These are phyloP conservation scores for Cenchrus fungigraminus DNA, from an alignment of 176 grass and related monocot species.

Conservation along the genomic window DNA sequence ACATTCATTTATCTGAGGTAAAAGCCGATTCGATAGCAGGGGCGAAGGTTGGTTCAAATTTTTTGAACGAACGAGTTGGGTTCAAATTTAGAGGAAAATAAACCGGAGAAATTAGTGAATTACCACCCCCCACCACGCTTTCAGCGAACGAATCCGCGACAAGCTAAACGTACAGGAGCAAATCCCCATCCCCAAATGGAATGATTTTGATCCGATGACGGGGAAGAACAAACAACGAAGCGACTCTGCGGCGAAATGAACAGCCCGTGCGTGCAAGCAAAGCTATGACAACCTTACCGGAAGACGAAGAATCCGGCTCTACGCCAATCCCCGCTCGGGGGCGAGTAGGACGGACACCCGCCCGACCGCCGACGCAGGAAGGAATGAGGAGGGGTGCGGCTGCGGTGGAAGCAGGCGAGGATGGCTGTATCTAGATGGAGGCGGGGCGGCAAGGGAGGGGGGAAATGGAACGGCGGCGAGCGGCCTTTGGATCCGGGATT, in stretches of 20 bases:
- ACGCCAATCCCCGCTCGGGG: background rate
- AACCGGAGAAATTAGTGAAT: background rate
- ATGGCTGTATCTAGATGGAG: background rate
- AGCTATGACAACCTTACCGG: background rate
- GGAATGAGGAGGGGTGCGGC: background rate
- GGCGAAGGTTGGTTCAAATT: background rate
- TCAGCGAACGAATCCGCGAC: background rate
- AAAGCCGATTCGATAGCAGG: background rate
- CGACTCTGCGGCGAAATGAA: background rate
- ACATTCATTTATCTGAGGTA: background rate
- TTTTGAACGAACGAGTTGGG: no score
- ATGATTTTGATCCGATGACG: background rate
- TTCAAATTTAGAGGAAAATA: background rate
- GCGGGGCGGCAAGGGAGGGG: background rate
- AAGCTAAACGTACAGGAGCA: background rate
- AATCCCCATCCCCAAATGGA: background rate
- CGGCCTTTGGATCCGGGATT: no score
- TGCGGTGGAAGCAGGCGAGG: background rate
- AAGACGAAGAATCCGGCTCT: background rate
- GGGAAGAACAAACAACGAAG: background rate
- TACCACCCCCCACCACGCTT: background rate
- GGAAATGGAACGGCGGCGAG: background rate
- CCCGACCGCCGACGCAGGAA: background rate
- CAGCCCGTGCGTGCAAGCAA: background rate
- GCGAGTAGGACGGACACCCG: background rate